Evolutionary conservation across 805 yeast genomes (phyloP).

Genomic region (Ogataea nakhonphanomensis): DNA sequence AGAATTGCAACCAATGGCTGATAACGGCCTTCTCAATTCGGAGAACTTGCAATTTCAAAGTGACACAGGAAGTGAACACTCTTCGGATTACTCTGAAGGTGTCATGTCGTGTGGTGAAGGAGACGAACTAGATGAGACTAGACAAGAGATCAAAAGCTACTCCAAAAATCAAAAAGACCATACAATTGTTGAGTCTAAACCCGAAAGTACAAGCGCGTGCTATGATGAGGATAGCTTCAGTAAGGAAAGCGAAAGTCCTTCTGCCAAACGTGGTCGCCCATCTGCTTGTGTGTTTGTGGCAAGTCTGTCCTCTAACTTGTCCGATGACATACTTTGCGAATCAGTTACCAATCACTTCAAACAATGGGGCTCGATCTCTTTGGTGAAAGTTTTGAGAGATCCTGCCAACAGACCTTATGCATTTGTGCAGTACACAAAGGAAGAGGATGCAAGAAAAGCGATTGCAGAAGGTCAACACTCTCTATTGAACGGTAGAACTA

Average conservation of each 20-base stretch:
- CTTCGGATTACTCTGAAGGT: conserved; percentile 20
- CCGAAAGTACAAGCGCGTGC: conserved; percentile 8
- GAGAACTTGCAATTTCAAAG: conserved; percentile 14
- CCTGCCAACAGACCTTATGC: conserved; percentile 85
- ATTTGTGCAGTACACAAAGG: conserved; percentile 79
- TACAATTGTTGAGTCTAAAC: not conserved
- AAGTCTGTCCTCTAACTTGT: conserved; percentile 59
- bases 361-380: conserved; percentile 65
- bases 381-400: conserved; percentile 82
- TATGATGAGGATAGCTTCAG: conserved; percentile 21
- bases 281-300: conserved; percentile 90
- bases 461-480: conserved; percentile 67
- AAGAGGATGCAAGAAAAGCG: conserved; percentile 66
- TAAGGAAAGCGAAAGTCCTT: conserved; percentile 14
- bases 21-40: conserved; percentile 11
- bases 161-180: too few relatives aligned
- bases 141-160: not conserved
- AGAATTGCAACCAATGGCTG: conserved; percentile 15
- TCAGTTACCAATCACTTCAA: conserved; percentile 68
- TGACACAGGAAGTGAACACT: conserved; percentile 18
- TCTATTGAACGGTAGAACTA: conserved; percentile 64
- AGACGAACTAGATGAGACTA: conserved; percentile 4
- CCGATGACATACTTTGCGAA: conserved; percentile 69
- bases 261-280: conserved; percentile 55
- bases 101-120: conserved; percentile 17